Evolutionary conservation across 441 rosid genomes (phyloP).

Genomic region (Euphorbia schlechtendalii): DNA sequence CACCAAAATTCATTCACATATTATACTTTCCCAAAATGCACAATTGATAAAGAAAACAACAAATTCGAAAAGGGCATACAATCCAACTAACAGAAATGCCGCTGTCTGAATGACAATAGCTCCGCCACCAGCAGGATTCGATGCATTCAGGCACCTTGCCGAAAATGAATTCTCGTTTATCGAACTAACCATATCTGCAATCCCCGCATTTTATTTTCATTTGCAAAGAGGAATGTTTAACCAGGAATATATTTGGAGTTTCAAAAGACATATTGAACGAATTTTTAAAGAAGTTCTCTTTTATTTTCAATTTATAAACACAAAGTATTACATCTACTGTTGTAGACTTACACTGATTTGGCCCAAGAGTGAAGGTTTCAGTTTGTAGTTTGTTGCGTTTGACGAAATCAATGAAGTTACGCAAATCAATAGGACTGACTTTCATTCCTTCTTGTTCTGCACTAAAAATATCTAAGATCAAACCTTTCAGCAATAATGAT

Average conservation of each 20-base stretch:
- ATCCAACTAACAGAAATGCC: conserved; percentile 52
- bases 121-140: conserved; percentile 74
- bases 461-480: conserved; percentile 28
- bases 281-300: neutral
- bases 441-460: conserved; percentile 72
- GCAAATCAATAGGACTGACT: conserved; percentile 47
- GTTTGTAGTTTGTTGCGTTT: conserved; percentile 57
- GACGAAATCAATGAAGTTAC: conserved; percentile 57
- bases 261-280: neutral
- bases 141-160: conserved; percentile 66
- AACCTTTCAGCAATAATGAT: no score
- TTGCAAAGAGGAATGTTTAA: neutral
- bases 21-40: neutral
- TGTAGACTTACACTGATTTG: conserved; percentile 50
- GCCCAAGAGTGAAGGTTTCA: conserved; percentile 59
- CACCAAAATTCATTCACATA: neutral
- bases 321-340: neutral
- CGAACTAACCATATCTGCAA: conserved; percentile 64
- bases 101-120: conserved; percentile 67
- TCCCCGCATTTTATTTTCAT: neutral
- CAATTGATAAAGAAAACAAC: neutral
- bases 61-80: conserved; percentile 41
- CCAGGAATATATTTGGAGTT: neutral
- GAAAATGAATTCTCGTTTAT: conserved; percentile 73
- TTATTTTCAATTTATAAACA: neutral